Evolutionary conservation across 495 filamentous ascomycete species (phyloP).

Genomic region (Penicillium cosmopolitanum): DNA sequence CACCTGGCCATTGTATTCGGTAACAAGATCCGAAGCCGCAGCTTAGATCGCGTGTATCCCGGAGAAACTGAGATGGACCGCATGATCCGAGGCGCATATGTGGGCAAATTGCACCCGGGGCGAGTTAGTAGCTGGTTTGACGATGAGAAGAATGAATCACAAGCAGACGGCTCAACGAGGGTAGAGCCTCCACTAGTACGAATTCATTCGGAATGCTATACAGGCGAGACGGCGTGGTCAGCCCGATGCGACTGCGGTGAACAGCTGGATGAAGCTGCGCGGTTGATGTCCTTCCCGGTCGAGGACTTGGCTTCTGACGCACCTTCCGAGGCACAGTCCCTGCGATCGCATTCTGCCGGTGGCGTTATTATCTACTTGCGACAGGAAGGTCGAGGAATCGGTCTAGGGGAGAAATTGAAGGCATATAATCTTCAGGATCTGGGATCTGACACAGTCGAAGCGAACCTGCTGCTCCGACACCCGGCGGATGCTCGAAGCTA

Average conservation of each 20-base stretch:
- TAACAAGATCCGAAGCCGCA: conserved; percentile 74
- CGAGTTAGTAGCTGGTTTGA: conserved; percentile 69
- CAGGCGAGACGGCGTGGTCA: conserved; percentile 96
- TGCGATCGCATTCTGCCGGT: conserved; percentile 60
- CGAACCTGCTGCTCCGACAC: conserved; percentile 87
- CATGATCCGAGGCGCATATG: conserved; percentile 93
- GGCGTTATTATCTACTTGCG: conserved; percentile 94
- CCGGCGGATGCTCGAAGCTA: conserved; percentile 94
- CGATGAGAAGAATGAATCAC: conserved; percentile 26
- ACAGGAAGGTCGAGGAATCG: conserved; percentile 95
- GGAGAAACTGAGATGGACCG: conserved; percentile 96
- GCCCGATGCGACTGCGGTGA: conserved; percentile 97
- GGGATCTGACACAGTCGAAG: conserved; percentile 93
- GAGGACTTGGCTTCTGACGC: conserved; percentile 40
- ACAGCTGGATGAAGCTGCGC: conserved; percentile 93
- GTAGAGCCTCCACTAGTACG: conserved; percentile 70
- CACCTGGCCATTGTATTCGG: conserved; percentile 99
- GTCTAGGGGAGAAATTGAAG: conserved; percentile 92
- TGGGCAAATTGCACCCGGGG: conserved; percentile 84
- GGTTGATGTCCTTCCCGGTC: conserved; percentile 85
- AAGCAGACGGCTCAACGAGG: conserved; percentile 14
- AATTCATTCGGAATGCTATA: conserved; percentile 99
- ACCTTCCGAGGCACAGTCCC: conserved; percentile 42
- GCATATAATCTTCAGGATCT: conserved; percentile 98
- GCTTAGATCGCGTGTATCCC: conserved; percentile 75